Conservation (phyloP, 306 rosid genomes). For the Cicer yamashitae region DNA sequence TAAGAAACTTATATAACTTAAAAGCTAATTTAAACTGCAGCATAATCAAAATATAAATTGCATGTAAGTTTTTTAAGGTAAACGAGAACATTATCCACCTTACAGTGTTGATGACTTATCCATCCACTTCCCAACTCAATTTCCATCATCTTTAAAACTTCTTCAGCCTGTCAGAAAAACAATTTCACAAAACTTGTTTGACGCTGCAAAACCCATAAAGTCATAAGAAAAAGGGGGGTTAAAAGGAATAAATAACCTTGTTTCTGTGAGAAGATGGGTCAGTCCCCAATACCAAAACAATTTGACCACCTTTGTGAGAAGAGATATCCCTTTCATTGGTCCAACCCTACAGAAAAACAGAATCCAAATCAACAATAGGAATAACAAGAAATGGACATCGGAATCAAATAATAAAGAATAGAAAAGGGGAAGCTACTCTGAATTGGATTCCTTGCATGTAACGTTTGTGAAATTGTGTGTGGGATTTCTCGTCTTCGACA, state of each 20-base stretch:
- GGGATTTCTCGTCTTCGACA: conserved; percentile 68
- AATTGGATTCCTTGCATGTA: conserved; percentile 70
- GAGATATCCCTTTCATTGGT: too few species aligned
- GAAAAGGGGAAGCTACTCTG: conserved; percentile 49
- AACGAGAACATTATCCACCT: conserved; percentile 52
- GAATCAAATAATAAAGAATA: background rate
- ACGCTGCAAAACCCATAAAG: background rate
- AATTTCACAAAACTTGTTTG: background rate
- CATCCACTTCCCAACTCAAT: conserved; percentile 75
- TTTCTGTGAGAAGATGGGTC: conserved; percentile 47
- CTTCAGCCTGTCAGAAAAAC: conserved; percentile 57
- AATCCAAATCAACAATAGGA: too few species aligned
- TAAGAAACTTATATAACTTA: background rate
- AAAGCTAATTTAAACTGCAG: too few species aligned
- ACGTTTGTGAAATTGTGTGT: conserved; percentile 68
- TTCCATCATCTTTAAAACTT: conserved; percentile 77
- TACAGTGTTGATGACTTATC: conserved; percentile 65
- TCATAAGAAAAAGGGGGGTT: background rate
- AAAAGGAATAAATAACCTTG: conserved; percentile 52
- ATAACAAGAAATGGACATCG: too few species aligned
- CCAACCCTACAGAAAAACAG: too few species aligned
- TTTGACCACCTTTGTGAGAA: too few species aligned
- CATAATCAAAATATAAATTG: too few species aligned
- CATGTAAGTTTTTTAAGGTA: background rate
- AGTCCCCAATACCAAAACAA: too few species aligned